Percentiles rank a stretch among this genome's conserved stretches.
Conservation (phyloP, 2,329 filamentous ascomycete species). For the Epichloe elymi region DNA sequence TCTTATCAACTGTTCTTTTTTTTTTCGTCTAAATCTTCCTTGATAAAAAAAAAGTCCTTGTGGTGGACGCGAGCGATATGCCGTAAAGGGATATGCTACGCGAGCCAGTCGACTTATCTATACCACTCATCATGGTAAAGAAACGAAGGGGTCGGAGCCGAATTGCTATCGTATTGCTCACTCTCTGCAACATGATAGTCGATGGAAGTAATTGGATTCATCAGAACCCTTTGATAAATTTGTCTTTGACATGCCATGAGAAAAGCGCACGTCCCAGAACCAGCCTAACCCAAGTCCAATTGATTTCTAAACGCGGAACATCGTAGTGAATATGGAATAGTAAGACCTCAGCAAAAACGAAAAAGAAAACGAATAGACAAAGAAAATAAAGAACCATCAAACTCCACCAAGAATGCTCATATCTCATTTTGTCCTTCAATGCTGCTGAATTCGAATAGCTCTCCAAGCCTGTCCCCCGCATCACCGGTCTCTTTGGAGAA, state of each 20-base stretch:
- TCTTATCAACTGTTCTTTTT: no score
- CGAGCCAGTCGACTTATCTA: no score
- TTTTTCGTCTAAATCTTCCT: no score
- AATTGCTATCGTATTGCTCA: neutral
- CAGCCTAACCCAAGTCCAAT: conserved; percentile 4
- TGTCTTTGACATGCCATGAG: conserved; percentile 2
- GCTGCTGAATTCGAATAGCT: conserved; percentile 5
- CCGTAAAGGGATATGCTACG: neutral
- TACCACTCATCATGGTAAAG: neutral
- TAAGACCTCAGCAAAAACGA: neutral
- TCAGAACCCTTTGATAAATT: neutral
- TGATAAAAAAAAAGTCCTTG: neutral
- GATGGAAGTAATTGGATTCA: neutral
- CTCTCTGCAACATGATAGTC: neutral
- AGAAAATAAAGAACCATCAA: conserved; percentile 6
- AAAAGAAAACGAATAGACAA: neutral
- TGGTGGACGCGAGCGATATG: neutral
- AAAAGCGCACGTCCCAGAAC: conserved; percentile 1
- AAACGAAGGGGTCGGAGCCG: neutral
- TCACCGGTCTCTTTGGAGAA: neutral
- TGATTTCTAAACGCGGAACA: neutral
- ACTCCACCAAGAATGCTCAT: conserved; percentile 14
- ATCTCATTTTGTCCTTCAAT: conserved; percentile 5
- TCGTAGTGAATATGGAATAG: neutral
- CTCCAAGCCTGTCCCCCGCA: neutral